Conservation (phyloP, 345 rosid genomes). For the Tarenaya hassleriana region DNA sequence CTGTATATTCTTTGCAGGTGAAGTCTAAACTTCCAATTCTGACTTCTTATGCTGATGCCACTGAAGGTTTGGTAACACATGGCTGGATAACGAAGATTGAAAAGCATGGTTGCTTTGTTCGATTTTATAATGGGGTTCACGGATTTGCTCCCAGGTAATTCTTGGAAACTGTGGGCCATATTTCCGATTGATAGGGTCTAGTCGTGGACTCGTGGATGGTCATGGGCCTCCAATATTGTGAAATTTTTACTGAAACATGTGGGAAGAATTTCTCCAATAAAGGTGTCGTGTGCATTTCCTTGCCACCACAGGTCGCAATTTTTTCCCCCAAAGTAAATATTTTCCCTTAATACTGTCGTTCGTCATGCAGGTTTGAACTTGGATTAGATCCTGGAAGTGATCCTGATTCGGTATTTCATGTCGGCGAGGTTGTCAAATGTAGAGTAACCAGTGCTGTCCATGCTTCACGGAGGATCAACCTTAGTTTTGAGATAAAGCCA, state of each 20-base stretch:
- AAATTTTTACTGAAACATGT: too few relatives aligned
- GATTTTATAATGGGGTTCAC: conserved; percentile 95
- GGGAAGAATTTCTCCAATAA: neutral
- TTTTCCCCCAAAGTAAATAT: neutral
- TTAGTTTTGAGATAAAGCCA: conserved; percentile 74
- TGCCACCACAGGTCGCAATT: neutral
- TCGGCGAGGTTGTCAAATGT: conserved; percentile 96
- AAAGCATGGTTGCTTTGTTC: conserved; percentile 89
- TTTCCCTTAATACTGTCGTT: conserved; percentile 17
- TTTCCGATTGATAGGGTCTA: neutral
- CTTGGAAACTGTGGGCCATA: conserved; percentile 13
- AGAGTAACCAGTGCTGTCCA: conserved; percentile 60
- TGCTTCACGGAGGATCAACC: conserved; percentile 66
- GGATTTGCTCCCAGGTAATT: conserved; percentile 85
- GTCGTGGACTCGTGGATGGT: too few relatives aligned
- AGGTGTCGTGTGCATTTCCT: neutral
- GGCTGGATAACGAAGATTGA: conserved; percentile 98
- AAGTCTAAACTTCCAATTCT: conserved; percentile 80
- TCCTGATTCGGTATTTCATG: conserved; percentile 64
- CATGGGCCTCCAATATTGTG: too few relatives aligned
- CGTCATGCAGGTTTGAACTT: conserved; percentile 68
- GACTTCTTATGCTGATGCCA: conserved; percentile 81
- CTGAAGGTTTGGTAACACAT: conserved; percentile 70
- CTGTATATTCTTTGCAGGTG: conserved; percentile 48
- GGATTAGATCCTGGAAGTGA: conserved; percentile 74